Evolutionary conservation across 345 rosid species (phyloP).

Genomic region (Ceriops tagal): DNA sequence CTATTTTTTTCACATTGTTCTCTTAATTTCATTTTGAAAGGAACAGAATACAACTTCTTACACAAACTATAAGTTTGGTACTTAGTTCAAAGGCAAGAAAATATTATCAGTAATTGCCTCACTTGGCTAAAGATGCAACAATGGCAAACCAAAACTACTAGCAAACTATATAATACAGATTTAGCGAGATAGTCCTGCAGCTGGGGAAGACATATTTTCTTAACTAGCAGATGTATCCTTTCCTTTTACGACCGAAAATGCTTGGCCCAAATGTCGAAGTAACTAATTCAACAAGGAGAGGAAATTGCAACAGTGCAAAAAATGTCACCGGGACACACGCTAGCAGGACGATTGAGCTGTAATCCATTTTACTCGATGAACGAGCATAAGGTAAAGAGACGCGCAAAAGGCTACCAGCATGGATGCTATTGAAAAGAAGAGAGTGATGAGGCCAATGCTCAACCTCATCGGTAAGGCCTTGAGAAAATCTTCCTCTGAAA

Average conservation of each 20-base stretch:
- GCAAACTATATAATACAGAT: no score
- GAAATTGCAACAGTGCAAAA: constrained; percentile 6
- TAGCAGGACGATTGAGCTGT: background rate
- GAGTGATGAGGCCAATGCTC: background rate
- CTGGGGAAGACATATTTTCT: background rate
- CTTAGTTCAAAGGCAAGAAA: no score
- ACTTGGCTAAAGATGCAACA: no score
- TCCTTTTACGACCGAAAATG: background rate
- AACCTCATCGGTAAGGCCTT: constrained; percentile 21
- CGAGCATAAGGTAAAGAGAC: background rate
- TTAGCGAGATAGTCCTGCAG: background rate
- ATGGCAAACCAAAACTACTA: no score
- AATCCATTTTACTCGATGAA: constrained; percentile 3
- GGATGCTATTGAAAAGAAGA: background rate
- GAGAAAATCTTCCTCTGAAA: constrained; percentile 5
- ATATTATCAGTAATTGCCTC: no score
- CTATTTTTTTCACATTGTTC: no score
- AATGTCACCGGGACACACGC: background rate
- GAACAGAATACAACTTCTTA: no score
- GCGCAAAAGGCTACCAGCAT: constrained; percentile 5
- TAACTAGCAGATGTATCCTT: background rate
- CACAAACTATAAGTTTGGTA: no score
- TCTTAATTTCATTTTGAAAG: no score
- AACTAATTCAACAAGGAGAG: background rate
- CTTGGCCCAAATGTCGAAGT: constrained; percentile 7